Conservation (phyloP, 2,329 filamentous ascomycete species). For the Fusarium hainanense region DNA sequence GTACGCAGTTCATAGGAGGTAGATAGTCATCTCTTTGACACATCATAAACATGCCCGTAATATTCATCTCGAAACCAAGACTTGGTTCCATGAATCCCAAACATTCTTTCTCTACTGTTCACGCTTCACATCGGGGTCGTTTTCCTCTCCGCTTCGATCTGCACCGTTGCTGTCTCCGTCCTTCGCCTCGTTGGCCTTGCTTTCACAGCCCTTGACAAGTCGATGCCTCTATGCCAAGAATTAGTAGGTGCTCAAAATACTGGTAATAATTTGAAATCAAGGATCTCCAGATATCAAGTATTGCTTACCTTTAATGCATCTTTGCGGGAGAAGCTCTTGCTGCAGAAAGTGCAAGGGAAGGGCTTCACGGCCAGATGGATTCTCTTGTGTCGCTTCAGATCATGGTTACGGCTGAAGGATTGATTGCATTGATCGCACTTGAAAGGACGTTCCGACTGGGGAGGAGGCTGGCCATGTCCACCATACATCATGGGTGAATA, state of each 20-base stretch:
- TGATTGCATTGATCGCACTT: conserved; percentile 93
- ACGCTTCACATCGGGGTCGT: conserved; percentile 41
- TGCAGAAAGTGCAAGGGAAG: conserved; percentile 89
- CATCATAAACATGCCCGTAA: conserved; percentile 4
- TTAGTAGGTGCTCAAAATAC: conserved; percentile 25
- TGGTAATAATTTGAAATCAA: not conserved
- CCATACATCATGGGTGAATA: conserved; percentile 72
- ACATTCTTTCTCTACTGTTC: conserved; percentile 29
- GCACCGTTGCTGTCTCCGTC: conserved; percentile 39
- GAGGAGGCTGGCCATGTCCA: conserved; percentile 59
- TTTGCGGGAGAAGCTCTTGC: conserved; percentile 97
- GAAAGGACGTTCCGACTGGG: conserved; percentile 83
- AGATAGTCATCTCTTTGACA: conserved; percentile 1
- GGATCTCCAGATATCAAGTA: not conserved
- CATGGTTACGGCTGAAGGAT: conserved; percentile 96
- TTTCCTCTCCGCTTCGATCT: conserved; percentile 43
- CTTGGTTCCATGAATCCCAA: conserved; percentile 22
- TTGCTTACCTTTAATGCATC: conserved; percentile 90
- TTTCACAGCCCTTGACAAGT: conserved; percentile 72
- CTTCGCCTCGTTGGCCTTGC: conserved; percentile 45
- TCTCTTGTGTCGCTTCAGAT: conserved; percentile 93
- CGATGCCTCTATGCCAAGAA: conserved; percentile 63
- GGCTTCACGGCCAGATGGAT: conserved; percentile 97
- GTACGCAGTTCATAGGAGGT: not conserved
- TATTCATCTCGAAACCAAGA: conserved; percentile 25